phyloP scores from a whole-genome alignment of 2,329 filamentous ascomycete species.

The Ophiostoma sp. region DNA sequence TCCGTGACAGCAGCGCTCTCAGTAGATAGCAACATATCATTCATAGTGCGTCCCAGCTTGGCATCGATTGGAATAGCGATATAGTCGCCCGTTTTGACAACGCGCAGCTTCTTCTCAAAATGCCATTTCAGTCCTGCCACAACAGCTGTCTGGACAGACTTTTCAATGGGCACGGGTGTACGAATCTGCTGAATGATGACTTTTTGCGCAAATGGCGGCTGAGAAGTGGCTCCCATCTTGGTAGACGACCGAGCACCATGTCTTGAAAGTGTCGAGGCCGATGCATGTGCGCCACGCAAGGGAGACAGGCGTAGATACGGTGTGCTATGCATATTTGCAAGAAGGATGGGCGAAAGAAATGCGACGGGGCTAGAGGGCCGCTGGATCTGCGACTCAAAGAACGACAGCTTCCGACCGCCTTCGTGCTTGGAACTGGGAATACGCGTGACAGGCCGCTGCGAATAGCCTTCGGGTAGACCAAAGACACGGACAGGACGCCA shows the following conservation, averaged over 20 bases:
- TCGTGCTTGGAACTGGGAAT: constrained; percentile 51
- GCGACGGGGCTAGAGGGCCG: constrained; percentile 54
- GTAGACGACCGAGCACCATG: constrained; percentile 38
- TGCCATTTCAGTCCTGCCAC: constrained; percentile 82
- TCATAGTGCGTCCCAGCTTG: constrained; percentile 72
- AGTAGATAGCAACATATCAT: constrained; percentile 57
- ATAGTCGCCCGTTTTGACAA: constrained; percentile 81
- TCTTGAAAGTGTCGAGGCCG: constrained; percentile 27
- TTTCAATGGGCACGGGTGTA: constrained; percentile 81
- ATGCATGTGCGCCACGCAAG: constrained; percentile 34
- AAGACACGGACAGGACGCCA: constrained; percentile 88
- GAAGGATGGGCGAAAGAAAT: constrained; percentile 78
- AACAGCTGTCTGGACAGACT: constrained; percentile 76
- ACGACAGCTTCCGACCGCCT: constrained; percentile 49
- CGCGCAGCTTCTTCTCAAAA: constrained; percentile 74
- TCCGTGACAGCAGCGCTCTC: constrained; percentile 68
- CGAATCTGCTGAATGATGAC: constrained; percentile 84
- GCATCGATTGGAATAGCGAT: constrained; percentile 87
- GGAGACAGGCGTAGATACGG: constrained; percentile 74
- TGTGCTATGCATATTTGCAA: constrained; percentile 77
- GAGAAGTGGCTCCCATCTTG: constrained; percentile 51
- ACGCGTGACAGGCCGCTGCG: constrained; percentile 54
- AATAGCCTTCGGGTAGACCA: constrained; percentile 73
- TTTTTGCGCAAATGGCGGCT: constrained; percentile 60
- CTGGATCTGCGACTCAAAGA: constrained; percentile 63